Evolutionary conservation across 495 filamentous ascomycete species (phyloP).

Genomic region (Neurospora cerealis): DNA sequence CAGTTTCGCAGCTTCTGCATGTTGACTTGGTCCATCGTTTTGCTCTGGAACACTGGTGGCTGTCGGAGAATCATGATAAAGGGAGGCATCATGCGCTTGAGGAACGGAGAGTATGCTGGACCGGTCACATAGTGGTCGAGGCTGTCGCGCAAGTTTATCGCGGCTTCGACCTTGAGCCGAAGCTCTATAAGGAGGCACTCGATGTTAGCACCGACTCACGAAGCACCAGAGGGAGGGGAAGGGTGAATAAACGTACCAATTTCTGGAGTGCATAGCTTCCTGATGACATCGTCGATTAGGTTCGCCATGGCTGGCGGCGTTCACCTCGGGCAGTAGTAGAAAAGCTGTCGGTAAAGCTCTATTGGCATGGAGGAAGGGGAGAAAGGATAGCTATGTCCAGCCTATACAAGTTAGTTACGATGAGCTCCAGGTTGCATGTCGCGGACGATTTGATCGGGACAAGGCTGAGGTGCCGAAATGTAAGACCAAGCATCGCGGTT

Average conservation of each 20-base stretch:
- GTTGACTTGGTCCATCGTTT: constrained; percentile 67
- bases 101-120: constrained; percentile 59
- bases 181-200: constrained; percentile 42
- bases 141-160: constrained; percentile 72
- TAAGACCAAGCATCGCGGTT: not conserved
- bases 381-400: not conserved
- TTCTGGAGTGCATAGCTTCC: constrained; percentile 42
- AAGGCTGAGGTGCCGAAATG: not conserved
- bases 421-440: not conserved
- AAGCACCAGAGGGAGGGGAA: not conserved
- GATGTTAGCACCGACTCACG: not conserved
- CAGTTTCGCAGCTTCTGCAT: constrained; percentile 78
- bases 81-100: constrained; percentile 80
- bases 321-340: constrained; percentile 9
- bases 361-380: not conserved
- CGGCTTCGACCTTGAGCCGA: constrained; percentile 64
- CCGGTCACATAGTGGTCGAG: constrained; percentile 58
- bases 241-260: constrained; percentile 29
- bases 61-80: constrained; percentile 78
- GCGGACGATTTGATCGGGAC: not conserved
- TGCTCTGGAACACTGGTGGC: constrained; percentile 82
- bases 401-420: not conserved
- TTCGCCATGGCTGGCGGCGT: constrained; percentile 40
- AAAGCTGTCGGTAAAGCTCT: not conserved
- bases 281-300: constrained; percentile 43